Base-by-base conservation (phyloP, 2,329 filamentous ascomycete species). In the Endothia cerciana region DNA sequence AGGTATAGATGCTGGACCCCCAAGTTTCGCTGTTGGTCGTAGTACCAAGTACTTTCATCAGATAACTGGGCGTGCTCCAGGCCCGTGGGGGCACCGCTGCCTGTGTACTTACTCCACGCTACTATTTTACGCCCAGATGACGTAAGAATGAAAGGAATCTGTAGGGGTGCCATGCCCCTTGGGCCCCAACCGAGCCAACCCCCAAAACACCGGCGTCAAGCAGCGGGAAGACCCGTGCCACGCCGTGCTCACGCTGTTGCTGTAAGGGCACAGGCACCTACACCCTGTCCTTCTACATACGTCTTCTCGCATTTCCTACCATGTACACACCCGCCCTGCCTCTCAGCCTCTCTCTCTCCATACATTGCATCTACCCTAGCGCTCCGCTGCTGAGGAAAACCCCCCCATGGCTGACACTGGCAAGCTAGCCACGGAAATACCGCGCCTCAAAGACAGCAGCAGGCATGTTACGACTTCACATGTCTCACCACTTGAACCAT, bases 221-320 rank as follows among this genome's bases (percentile, higher is more conserved):
- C 28, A 55, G 51, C 51, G 51, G 51, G 19, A 55, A 36, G 51
- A 36, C 51, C 51, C 51, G n/a, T 51, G 22, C 47, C 22, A 36
- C 30, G 33, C 43, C 17, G 47, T 15, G 11, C 25, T 28, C n/a
- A n/a, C n/a, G n/a, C n/a, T n/a, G n/a, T 11, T 30, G 47, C 47
- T 51, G 47, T 51, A 49, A 47, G 40, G 40, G 40, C 11, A 41
- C n/a, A 41, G 40, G 15, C 40, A 19, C 2, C 13, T 47, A n/a
- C 43, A 11, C n/a, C 22, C 43, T 47, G 43, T 47, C 6, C 19
- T 3, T 19, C 45, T 49, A 49, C 10, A 2, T 25, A 13, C 10
- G 8, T 49, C 43, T 45, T 5, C 11, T n/a, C n/a, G n/a, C n/a
- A 22, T 49, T 49, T 25, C 8, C 45, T 49, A n/a, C n/a, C n/a